Base-by-base conservation (phyloP, 768 basidiomycete genomes). In the Serendipita indica region DNA sequence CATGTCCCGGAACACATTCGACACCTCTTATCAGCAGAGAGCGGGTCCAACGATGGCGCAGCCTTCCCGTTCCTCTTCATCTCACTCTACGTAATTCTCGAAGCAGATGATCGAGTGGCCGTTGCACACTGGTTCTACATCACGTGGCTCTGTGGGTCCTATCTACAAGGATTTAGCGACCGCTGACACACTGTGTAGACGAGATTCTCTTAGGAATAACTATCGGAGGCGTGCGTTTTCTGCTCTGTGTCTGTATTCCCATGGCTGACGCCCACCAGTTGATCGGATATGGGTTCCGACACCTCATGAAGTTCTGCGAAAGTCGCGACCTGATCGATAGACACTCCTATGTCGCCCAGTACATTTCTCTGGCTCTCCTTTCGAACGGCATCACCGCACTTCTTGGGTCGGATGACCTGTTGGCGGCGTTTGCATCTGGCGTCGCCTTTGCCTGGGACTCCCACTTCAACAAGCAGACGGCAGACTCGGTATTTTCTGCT, bases 391-490 rank as follows among this genome's bases (percentile, higher is more conserved):
- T 86, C 33, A 86, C 81, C 59, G 84, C 83, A 0, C 77, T 96
- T 7, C 76, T 97, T 28, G 92, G 92, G 32, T 85, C 89, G 10
- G 92, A 97, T 71, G 93, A 97, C 70, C 80, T 99, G 18, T 77
- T 99, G 5, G 89, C 93, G 14, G 86, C 94, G 1, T 99, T 98
- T 69, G 82, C 84, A 3, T 97, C 93, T 66, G 96, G 96, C 16
- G 84, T 89, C 3, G 89, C 91, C 1, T 99, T 97, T 68, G 94
- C 91, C 0, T 96, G 91, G 91, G 92, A 94, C 67, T 90, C 84
- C 33, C 93, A 91, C 73, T 88, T 88, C 75, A 89, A 90, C 69
- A 80, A 81, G 60, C 89, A 92, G 66, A 96, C 92, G 0, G 93
- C 96, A 67, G 93, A 97, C 69, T 80, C 89, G 28, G 83, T 91